These are phyloP conservation scores for Chamaecrista fasciculata DNA, from an alignment of 306 rosid species.

Conservation along the genomic window DNA sequence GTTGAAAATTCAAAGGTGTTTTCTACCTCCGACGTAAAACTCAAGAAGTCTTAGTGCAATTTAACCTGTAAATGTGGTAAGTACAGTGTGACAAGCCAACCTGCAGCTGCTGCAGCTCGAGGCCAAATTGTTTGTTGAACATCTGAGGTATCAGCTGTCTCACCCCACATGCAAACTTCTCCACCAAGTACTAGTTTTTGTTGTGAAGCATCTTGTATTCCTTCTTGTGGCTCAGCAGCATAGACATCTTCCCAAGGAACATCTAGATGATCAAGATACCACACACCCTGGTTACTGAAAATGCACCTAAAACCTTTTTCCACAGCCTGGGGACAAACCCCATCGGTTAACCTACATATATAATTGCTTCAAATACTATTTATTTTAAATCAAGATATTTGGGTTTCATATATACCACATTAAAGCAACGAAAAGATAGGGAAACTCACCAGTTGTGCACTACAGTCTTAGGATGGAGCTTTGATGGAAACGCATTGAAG, in stretches of 20 bases:
- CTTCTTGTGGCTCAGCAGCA: conserved; percentile 82
- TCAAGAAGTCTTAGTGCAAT: too few relatives aligned
- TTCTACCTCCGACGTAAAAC: too few relatives aligned
- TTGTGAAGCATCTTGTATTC: conserved; percentile 49
- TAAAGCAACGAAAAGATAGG: conserved; percentile 1
- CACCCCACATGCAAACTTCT: conserved; percentile 99
- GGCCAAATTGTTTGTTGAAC: conserved; percentile 98
- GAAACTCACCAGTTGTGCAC: conserved; percentile 89
- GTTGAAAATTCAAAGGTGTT: too few relatives aligned
- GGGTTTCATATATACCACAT: conserved; percentile 16
- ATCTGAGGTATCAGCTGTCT: conserved; percentile 74
- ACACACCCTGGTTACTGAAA: conserved; percentile 87
- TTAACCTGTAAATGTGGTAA: too few relatives aligned
- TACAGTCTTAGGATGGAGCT: conserved; percentile 81
- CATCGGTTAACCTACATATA: conserved; percentile 73
- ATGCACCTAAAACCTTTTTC: conserved; percentile 87
- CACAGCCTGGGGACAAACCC: conserved; percentile 88
- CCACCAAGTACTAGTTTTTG: conserved; percentile 90
- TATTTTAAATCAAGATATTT: conserved; percentile 14
- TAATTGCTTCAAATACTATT: conserved; percentile 17
- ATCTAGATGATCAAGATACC: conserved; percentile 95
- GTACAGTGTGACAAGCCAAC: conserved; percentile 40
- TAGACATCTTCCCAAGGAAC: conserved; percentile 77
- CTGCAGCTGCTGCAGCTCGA: conserved; percentile 98
- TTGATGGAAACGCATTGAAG: conserved; percentile 63